Conservation (phyloP, 306 rosid species). For the Quercus suber region DNA sequence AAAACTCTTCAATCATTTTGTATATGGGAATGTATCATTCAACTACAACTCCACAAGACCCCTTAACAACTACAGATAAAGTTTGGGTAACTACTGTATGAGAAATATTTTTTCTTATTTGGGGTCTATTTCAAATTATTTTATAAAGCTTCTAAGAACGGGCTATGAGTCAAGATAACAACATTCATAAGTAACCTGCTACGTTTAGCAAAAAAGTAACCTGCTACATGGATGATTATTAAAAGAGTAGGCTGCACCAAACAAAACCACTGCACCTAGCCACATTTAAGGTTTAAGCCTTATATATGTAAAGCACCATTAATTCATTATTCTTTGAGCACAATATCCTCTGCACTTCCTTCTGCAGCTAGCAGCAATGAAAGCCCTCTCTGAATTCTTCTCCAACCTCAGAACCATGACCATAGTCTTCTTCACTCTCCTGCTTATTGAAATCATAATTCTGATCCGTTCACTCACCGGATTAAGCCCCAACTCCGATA, state of each 20-base stretch:
- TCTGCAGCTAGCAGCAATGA: conserved; percentile 41
- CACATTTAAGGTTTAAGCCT: background rate
- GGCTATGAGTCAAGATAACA: too few relatives aligned
- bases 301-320: too few relatives aligned
- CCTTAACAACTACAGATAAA: too few relatives aligned
- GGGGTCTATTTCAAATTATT: too few relatives aligned
- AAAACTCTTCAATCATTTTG: fast-evolving
- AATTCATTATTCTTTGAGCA: background rate
- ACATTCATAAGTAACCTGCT: too few relatives aligned
- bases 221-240: too few relatives aligned
- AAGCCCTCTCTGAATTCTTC: conserved; percentile 50
- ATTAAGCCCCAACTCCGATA: conserved; percentile 35
- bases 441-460: conserved; percentile 47
- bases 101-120: too few relatives aligned
- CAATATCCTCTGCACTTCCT: background rate
- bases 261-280: background rate
- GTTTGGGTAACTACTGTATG: too few relatives aligned
- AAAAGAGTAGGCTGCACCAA: too few relatives aligned
- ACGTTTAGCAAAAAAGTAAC: too few relatives aligned
- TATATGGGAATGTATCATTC: fast-evolving
- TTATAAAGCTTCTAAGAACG: too few relatives aligned
- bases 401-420: conserved; percentile 53
- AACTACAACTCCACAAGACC: too few relatives aligned
- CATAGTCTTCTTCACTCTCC: conserved; percentile 51
- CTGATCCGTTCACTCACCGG: conserved; percentile 37